These are phyloP conservation scores for Borealophlyctis nickersoniae DNA, from an alignment of 192 early-diverging fungal genomes.

Conservation along the genomic window DNA sequence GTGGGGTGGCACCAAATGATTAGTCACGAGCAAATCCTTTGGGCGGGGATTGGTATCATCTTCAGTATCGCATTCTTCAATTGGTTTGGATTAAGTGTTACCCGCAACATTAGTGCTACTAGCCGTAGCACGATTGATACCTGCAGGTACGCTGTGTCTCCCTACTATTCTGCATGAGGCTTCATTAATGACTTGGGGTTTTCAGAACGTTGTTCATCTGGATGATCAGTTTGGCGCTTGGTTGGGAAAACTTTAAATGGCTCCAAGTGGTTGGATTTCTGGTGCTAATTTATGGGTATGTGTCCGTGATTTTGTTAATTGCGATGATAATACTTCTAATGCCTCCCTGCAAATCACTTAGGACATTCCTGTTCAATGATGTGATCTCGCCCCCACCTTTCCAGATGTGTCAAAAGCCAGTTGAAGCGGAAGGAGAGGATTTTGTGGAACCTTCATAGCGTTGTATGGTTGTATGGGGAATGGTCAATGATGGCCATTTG, in stretches of 20 bases:
- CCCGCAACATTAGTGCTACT: constrained; percentile 81
- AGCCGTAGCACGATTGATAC: constrained; percentile 94
- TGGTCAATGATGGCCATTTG: too few relatives aligned
- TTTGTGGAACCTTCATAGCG: too few relatives aligned
- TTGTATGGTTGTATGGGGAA: too few relatives aligned
- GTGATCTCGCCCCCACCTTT: constrained; percentile 63
- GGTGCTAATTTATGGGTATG: constrained; percentile 47
- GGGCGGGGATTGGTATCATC: constrained; percentile 70
- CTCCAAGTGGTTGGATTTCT: constrained; percentile 87
- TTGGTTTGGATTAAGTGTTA: constrained; percentile 91
- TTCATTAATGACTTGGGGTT: background rate
- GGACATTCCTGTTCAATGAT: constrained; percentile 90
- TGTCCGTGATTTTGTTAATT: constrained; percentile 19
- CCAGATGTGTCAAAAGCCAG: constrained; percentile 2
- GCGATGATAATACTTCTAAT: constrained; percentile 22
- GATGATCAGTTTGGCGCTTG: constrained; percentile 83
- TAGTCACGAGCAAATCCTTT: constrained; percentile 21
- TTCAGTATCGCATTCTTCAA: constrained; percentile 95
- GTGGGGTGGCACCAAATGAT: constrained; percentile 72
- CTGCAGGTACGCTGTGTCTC: constrained; percentile 54
- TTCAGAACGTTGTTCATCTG: constrained; percentile 87
- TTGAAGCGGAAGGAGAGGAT: constrained; percentile 10
- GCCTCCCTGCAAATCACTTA: constrained; percentile 18
- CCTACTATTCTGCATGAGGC: background rate
- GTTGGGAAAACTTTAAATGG: constrained; percentile 91